A percentile compares a stretch with the other conserved stretches of the same genome.
Conservation (phyloP, 495 filamentous ascomycete genomes). For the Neohortaea acidophila region DNA sequence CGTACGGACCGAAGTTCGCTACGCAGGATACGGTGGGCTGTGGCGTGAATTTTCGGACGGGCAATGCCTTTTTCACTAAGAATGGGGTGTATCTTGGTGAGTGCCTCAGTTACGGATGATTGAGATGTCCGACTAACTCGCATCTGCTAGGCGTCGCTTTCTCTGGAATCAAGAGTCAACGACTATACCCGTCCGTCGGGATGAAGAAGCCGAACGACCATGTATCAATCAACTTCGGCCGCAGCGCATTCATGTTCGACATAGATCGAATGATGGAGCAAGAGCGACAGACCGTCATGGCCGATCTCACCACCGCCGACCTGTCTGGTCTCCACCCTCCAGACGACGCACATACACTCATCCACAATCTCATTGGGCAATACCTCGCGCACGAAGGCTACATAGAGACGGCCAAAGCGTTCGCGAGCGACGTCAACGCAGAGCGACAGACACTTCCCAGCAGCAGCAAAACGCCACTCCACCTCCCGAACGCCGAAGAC, state of each 20-base stretch:
- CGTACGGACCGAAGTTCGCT: constrained; percentile 59
- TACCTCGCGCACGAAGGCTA: constrained; percentile 93
- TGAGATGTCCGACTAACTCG: constrained; percentile 1
- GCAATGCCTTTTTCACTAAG: constrained; percentile 87
- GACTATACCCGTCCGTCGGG: constrained; percentile 76
- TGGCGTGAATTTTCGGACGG: constrained; percentile 79
- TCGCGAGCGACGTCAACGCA: constrained; percentile 58
- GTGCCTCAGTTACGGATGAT: constrained; percentile 15
- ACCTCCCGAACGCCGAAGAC: constrained; percentile 60
- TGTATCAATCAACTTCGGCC: constrained; percentile 81
- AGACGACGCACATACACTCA: constrained; percentile 56
- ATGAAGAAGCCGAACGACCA: constrained; percentile 81
- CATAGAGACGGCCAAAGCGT: constrained; percentile 82
- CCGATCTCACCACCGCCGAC: constrained; percentile 39
- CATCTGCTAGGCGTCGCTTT: constrained; percentile 56
- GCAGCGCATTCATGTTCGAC: constrained; percentile 76
- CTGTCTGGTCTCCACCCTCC: constrained; percentile 45
- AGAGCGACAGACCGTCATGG: constrained; percentile 43
- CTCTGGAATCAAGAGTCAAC: constrained; percentile 51
- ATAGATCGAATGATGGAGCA: constrained; percentile 77
- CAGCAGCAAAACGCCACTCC: constrained; percentile 36
- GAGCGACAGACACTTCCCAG: constrained; percentile 38
- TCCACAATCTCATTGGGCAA: constrained; percentile 73
- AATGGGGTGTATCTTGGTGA: constrained; percentile 69
- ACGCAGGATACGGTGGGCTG: constrained; percentile 77